Evolutionary conservation across 371 early-diverging fungal genomes (phyloP), one percentile per base, ranked within the genome.

Genomic region (Syncephalastrum monosporum): DNA sequence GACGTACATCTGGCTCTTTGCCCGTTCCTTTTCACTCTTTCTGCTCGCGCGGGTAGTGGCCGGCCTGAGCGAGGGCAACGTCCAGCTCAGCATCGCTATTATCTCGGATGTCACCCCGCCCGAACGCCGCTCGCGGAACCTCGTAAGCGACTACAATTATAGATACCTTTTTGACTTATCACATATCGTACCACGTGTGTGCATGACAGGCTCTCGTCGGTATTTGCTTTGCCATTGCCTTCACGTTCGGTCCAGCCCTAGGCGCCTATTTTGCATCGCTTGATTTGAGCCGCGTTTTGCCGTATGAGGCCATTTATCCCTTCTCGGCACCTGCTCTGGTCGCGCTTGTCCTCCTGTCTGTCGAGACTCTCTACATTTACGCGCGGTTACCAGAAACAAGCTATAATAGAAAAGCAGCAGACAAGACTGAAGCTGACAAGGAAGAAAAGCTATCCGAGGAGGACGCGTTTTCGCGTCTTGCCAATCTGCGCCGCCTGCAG

Each of bases 41-140:
- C 76, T 97, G 25, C 56, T 89, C 5, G 88, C 96, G n/a, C 84
- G 98, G 6, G 64, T 96, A 27, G 82, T 98, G 25, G 97, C 93
- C 13, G 99, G 99, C 4, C 71, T 97, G 47, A 92, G 92, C 43
- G 98, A 98, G 68, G 98, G 97, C 47, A 98, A 98, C 63, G 94
- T 97, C 7, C 99, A 98, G 66, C 82, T 98, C 45, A 92, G 95
- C 10, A 90, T 91, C 47, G 95, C 97, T 2, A 93, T 96, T 68
- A 95, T 98, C 42, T 90, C 96, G 7, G 99, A 98, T 63, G 83
- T 97, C 42, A 96, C 97, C 0, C 80, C 88, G 1, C 76, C 83
- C 0, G 81, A 85, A 53, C 85, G 83, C 1, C 72, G 99, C 41
- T 92, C 95, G 1, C 74, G 77, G 8, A 90, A 55, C 41, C 23